Base-by-base conservation (phyloP, 805 yeast genomes). In the Isabelozyma pseudorhagii region DNA sequence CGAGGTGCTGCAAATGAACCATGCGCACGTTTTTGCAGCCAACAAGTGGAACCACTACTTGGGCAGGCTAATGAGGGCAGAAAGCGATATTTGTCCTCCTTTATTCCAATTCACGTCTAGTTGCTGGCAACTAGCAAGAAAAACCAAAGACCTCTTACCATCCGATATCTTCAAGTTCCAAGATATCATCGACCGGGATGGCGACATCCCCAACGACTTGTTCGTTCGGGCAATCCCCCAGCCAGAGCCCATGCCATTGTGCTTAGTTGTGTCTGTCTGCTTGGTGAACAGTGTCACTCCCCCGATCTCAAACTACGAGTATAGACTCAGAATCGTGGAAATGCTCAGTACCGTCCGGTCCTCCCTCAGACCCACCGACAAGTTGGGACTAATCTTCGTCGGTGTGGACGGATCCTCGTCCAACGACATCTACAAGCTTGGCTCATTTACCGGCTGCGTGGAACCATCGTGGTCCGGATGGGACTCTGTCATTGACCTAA, bases 91-190 rank as follows among this genome's bases (percentile, higher is more conserved):
- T 7, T 49, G 39, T 38, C 46, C 68, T 7, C 71, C 79, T 4
- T 54, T 80, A 25, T 67, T 69, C 31, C 82, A 80, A 56, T 61
- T 81, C 52, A 77, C 86, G 1, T 69, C 77, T 1, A 82, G 76
- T 53, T 75, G 77, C 0, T 79, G 86, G 83, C 60, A 59, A 8
- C 53, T 77, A 8, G 57, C 80, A 7, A 61, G 69, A 8, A 63
- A 59, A 8, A 60, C 63, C 42, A 45, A 57, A 11, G 48, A 58
- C 11, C 50, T 67, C 7, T 55, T 78, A 1, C 83, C 82, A 1
- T 52, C 55, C 3, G 78, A 74, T 43, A 69, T 77, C 2, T 54
- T 64, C 17, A 64, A 63, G 46, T 72, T 70, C 50, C 67, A 72
- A 45, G 69, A 69, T 17, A 46, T 72, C 15, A 59, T 71, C 3